Base-by-base conservation (phyloP, 495 filamentous ascomycete genomes). In the Collariella sp. region DNA sequence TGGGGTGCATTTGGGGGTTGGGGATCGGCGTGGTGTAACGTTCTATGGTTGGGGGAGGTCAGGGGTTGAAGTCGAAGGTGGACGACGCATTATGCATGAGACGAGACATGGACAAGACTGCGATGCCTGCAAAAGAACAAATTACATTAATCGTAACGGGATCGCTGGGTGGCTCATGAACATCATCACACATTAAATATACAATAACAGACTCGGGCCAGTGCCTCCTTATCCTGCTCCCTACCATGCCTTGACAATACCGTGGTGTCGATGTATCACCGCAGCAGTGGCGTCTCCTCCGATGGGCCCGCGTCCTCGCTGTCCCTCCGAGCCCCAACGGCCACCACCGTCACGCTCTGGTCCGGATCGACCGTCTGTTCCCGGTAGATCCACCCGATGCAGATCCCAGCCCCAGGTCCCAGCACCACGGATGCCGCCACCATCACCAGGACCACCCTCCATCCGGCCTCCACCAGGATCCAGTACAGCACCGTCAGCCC, bases 401-500 rank as follows among this genome's bases (percentile, higher is more conserved):
- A 71, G 1, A 71, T 43, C 1, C 69, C 70, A 7, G 72, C 72
- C 1, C 72, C 72, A 1, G 70, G 70, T 0, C 72, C 70, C 5
- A 67, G 46, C 11, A 72, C 34, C 2, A 66, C 46, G 11, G 69
- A 66, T 0, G 57, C 46, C 5, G 45, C 58, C 16, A 65, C 52
- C 58, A 71, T 64, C 31, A 69, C 46, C 9, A 62, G 24, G 18
- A 59, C 56, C 19, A 64, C 62, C 42, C 54, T 43, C 61, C 63
- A 61, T 7, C 70, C 69, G 0, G 67, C 62, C 52, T 74, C 72
- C 7, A 70, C 63, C 20, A 72, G 49, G 2, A 73, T 52, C 72
- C 72, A 74, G 46, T 74, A 74, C 36, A 71, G 36, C 16, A 72
- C 65, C 0, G 69, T 72, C 55, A 67, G 52, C 4, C 51, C 62